Conservation (phyloP, 177 flowering plant genomes). For the Vitis hybrid region DNA sequence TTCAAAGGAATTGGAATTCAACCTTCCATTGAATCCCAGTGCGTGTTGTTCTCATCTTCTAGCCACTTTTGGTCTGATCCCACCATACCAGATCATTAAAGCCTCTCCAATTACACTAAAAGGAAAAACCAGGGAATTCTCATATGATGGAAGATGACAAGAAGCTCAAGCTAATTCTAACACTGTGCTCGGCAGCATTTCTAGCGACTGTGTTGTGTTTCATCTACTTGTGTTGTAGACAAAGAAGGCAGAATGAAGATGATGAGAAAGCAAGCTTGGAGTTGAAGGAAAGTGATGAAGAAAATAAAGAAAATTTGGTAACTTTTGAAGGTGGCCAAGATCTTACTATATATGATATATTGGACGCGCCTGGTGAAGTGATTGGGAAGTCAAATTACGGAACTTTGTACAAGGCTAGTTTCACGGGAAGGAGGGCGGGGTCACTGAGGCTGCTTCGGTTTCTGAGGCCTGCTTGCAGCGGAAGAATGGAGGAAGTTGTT, state of each 20-base stretch:
- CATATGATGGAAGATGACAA: conserved; percentile 33
- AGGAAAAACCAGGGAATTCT: background rate
- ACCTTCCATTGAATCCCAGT: too few relatives aligned
- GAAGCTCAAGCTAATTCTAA: conserved; percentile 21
- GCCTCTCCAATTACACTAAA: background rate
- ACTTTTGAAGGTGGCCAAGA: conserved; percentile 66
- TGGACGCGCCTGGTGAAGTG: conserved; percentile 95
- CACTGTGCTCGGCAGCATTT: conserved; percentile 9
- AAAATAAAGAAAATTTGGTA: conserved; percentile 55
- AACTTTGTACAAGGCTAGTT: conserved; percentile 70
- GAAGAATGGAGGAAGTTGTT: conserved; percentile 37
- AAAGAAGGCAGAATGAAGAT: conserved; percentile 10
- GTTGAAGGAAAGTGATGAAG: conserved; percentile 21
- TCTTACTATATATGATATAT: conserved; percentile 61
- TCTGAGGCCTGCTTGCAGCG: conserved; percentile 75
- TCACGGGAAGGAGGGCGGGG: conserved; percentile 34
- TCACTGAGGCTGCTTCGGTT: conserved; percentile 64
- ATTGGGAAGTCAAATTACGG: conserved; percentile 88
- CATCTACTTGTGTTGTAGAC: conserved; percentile 29
- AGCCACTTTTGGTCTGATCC: too few relatives aligned
- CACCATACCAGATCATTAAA: too few relatives aligned
- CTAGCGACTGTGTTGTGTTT: conserved; percentile 23
- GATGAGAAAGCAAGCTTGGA: conserved; percentile 23
- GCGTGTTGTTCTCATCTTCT: too few relatives aligned
- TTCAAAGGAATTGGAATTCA: too few relatives aligned